These are phyloP conservation scores for Colletotrichum spinosum DNA, from an alignment of 2,329 filamentous ascomycete genomes.

Conservation along the genomic window DNA sequence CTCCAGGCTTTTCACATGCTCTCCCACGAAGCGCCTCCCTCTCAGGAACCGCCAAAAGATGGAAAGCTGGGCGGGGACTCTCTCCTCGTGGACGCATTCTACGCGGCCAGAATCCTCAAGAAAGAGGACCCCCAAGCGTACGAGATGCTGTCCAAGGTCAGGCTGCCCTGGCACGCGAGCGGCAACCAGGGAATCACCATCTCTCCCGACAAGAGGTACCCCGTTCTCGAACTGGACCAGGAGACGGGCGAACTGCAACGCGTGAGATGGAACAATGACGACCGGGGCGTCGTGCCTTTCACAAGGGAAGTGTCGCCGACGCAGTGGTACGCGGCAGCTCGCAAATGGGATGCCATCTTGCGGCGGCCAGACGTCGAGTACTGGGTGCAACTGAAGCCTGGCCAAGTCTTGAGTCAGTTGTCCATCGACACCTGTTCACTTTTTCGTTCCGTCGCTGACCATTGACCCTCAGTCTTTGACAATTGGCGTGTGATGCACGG, in stretches of 20 bases:
- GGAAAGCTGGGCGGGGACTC: constrained; percentile 74
- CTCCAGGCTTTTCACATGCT: constrained; percentile 94
- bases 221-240: constrained; percentile 75
- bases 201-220: constrained; percentile 75
- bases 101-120: constrained; percentile 72
- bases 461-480: constrained; percentile 78
- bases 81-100: constrained; percentile 88
- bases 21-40: constrained; percentile 74
- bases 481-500: constrained; percentile 97
- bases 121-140: constrained; percentile 67
- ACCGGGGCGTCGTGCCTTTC: constrained; percentile 78
- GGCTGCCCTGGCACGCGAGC: constrained; percentile 84
- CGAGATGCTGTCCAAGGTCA: constrained; percentile 63
- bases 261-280: constrained; percentile 94
- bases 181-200: constrained; percentile 89
- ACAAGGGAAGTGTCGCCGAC: constrained; percentile 57
- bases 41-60: constrained; percentile 40
- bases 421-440: neutral
- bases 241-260: constrained; percentile 57
- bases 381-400: constrained; percentile 85
- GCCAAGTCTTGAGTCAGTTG: constrained; percentile 77
- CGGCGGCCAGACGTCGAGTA: constrained; percentile 75
- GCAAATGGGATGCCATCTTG: constrained; percentile 78
- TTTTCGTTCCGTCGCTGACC: constrained; percentile 34
- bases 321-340: constrained; percentile 84